These are phyloP conservation scores for Colletotrichum salicis DNA, from an alignment of 2,329 filamentous ascomycete species.

Conservation along the genomic window DNA sequence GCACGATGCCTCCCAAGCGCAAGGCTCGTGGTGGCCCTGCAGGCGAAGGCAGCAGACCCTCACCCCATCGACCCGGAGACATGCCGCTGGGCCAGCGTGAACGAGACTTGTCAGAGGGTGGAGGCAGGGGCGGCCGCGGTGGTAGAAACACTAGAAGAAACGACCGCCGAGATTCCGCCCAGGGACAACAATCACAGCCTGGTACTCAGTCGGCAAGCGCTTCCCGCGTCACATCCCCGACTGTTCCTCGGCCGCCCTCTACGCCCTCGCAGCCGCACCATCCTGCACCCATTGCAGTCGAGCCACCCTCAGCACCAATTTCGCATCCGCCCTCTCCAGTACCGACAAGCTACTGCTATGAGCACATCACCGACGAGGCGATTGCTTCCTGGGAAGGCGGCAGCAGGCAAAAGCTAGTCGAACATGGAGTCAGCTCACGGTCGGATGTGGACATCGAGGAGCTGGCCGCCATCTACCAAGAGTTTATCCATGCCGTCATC, in stretches of 20 bases:
- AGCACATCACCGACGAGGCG: conserved; percentile 77
- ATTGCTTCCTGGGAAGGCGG: conserved; percentile 76
- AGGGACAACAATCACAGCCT: conserved; percentile 39
- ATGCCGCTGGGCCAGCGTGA: conserved; percentile 68
- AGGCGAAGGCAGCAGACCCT: conserved; percentile 63
- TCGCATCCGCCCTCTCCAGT: conserved; percentile 45
- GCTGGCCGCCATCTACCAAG: conserved; percentile 81
- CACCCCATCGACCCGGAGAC: conserved; percentile 71
- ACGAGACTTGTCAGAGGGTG: conserved; percentile 57
- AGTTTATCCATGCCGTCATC: conserved; percentile 81
- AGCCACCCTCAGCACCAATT: conserved; percentile 38
- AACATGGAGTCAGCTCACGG: conserved; percentile 72
- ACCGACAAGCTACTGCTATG: conserved; percentile 73
- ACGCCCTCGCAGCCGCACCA: conserved; percentile 38
- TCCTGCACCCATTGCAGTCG: conserved; percentile 40
- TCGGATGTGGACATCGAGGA: conserved; percentile 74
- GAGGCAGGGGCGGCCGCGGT: conserved; percentile 56
- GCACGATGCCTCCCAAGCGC: conserved; percentile 67
- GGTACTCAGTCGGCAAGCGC: conserved; percentile 24
- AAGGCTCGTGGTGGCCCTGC: conserved; percentile 65
- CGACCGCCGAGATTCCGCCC: conserved; percentile 64
- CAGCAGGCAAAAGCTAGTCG: conserved; percentile 70
- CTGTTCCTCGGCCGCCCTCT: conserved; percentile 19
- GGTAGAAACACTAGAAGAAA: conserved; percentile 57
- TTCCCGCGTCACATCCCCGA: conserved; percentile 29